phyloP scores from a whole-genome alignment of 2,329 filamentous ascomycete genomes.

The Trichoderma atrobrunneum region DNA sequence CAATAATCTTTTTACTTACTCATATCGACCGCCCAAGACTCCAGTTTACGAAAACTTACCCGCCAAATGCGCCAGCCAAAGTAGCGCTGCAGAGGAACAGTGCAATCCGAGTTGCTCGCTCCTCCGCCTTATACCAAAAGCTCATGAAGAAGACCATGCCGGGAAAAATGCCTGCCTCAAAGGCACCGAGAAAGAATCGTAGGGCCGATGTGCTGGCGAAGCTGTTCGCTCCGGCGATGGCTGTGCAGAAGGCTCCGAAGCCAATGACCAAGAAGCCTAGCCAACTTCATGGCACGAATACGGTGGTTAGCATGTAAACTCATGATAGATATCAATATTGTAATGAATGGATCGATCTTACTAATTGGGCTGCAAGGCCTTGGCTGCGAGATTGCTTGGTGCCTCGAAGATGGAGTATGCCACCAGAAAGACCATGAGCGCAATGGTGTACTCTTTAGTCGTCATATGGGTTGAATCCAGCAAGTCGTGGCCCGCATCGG shows the following conservation, averaged over 20 bases:
- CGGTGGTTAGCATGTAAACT: not conserved
- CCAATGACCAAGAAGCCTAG: constrained; percentile 2
- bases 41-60: not conserved
- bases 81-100: not conserved
- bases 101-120: not conserved
- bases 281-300: not conserved
- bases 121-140: constrained; percentile 6
- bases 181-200: not conserved
- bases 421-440: not conserved
- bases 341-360: not conserved
- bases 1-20: not conserved
- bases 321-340: not conserved
- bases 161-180: not conserved
- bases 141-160: constrained; percentile 8
- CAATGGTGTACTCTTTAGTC: not conserved
- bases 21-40: not conserved
- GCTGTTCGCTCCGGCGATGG: not conserved
- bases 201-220: not conserved
- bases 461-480: not conserved
- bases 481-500: not conserved
- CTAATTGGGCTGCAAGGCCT: not conserved
- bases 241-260: constrained; percentile 1
- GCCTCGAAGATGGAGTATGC: not conserved
- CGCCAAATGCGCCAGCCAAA: constrained; percentile 1
- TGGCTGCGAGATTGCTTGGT: constrained; percentile 1